Conservation (phyloP, 148 eudicot genomes). For the Camellia sinensis region DNA sequence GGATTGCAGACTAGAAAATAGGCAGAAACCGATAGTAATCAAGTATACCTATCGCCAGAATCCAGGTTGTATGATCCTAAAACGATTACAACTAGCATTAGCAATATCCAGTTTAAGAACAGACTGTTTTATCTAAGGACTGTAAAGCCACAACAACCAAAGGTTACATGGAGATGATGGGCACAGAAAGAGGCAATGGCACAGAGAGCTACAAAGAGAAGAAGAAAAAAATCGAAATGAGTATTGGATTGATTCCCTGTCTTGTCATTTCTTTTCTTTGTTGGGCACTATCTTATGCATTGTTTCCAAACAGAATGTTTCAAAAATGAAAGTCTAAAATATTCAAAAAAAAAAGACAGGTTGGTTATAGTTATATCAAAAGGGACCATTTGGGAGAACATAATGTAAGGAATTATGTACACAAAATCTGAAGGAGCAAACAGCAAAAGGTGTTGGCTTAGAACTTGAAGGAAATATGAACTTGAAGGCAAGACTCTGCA, state of each 20-base stretch:
- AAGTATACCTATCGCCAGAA: background rate
- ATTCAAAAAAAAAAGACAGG: no score
- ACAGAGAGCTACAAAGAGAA: slow-evolving; percentile 17
- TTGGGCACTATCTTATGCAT: background rate
- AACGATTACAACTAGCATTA: slow-evolving; percentile 1
- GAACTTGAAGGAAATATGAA: no score
- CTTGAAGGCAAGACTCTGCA: no score
- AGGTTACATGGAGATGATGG: background rate
- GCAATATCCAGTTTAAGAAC: slow-evolving; percentile 14
- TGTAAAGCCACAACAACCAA: background rate
- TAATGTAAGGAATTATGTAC: no score
- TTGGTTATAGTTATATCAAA: no score
- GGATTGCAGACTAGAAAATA: background rate
- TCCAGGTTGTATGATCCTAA: background rate
- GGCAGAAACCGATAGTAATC: slow-evolving; percentile 4
- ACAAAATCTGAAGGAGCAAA: no score
- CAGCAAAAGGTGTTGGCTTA: no score
- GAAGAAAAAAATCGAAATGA: slow-evolving; percentile 15
- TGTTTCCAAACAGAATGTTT: background rate
- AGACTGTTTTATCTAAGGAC: background rate
- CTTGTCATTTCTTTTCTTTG: background rate
- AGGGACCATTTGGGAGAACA: no score
- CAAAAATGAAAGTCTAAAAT: no score
- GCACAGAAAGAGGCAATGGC: slow-evolving; percentile 21
- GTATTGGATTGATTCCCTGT: no score